Conservation (phyloP, 225 moss, liverwort and hornwort species). For the Polytrichum commune region DNA sequence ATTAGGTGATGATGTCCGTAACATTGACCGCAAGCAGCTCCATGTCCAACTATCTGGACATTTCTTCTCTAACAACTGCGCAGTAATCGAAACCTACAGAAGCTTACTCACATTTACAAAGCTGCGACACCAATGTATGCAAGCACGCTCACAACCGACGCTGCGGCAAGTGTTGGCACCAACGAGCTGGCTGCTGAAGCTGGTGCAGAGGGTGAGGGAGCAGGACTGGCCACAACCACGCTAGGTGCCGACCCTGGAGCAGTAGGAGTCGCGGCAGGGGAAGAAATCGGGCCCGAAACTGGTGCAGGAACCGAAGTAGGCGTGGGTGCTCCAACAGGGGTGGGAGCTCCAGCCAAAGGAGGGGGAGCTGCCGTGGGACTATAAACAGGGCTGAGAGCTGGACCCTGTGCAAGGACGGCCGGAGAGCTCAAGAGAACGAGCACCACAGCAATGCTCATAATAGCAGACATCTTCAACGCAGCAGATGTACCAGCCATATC, state of each 20-base stretch:
- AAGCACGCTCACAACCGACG: not conserved
- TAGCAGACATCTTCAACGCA: not conserved
- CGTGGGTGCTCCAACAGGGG: slow-evolving; percentile 5
- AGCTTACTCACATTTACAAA: not conserved
- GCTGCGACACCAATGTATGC: slow-evolving; percentile 2
- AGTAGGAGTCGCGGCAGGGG: not conserved
- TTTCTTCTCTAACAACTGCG: too few species aligned
- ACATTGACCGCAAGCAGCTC: too few species aligned
- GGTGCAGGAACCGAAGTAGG: not conserved
- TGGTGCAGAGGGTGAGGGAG: not conserved
- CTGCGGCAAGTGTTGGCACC: not conserved
- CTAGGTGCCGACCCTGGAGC: not conserved
- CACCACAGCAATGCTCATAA: not conserved
- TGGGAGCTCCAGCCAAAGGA: not conserved
- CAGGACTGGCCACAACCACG: not conserved
- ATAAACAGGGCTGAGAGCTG: not conserved
- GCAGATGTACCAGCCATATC: not conserved
- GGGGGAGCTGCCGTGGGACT: not conserved
- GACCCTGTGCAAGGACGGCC: not conserved
- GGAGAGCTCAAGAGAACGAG: not conserved
- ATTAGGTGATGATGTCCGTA: too few species aligned
- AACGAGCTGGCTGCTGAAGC: not conserved
- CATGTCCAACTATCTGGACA: too few species aligned
- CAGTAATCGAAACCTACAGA: too few species aligned
- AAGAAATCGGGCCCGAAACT: not conserved